Evolutionary conservation across 2,329 filamentous ascomycete species (phyloP), one percentile per base, ranked within the genome.

Genomic region (Rhinocladiella mackenziei): DNA sequence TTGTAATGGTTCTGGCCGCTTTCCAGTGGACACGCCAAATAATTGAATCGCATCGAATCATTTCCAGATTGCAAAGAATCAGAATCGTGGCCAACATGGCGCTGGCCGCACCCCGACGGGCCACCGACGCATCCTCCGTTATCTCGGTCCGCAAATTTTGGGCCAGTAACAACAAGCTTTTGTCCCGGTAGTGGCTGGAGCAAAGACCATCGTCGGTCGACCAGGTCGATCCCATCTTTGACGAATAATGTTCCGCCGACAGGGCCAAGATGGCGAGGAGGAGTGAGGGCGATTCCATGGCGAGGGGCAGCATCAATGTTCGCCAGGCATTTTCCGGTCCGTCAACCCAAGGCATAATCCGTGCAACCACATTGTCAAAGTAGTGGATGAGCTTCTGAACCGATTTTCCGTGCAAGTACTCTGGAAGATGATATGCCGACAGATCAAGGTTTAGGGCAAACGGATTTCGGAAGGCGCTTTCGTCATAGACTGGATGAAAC

Each of bases 311-410:
- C 23, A 60, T 54, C 28, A 60, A 43, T 3, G 55, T 52, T 15
- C 57, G 50, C 55, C 57, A 60, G 11, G 56, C 50, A 34, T 61
- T 61, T 8, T 35, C 36, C 9, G 54, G 56, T 4, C 53, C 48
- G 35, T 61, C 58, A 3, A 61, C 51, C 58, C 58, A 61, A 7
- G 56, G 56, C 34, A 61, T 50, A 20, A 55, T 54, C 3, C 45
- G 37, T 2, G 58, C 51, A 14, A 59, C 52, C 17, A 47, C 42
- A 29, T 48, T 41, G 26, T 58, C 40, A 32, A 56, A 60, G 39
- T 61, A 54, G n/a, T 51, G 39, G 10, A 60, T 29, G 15, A 60
- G 49, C n/a, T 56, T 45, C 20, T 51, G 39, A 26, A 42, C 46
- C 3, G 50, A 39, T 25, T 13, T 41, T 5, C 13, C 43, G 35